Evolutionary conservation across 2,329 filamentous ascomycete species (phyloP), one percentile per base, ranked within the genome.

Genomic region (Hymenoscyphus salicellus): DNA sequence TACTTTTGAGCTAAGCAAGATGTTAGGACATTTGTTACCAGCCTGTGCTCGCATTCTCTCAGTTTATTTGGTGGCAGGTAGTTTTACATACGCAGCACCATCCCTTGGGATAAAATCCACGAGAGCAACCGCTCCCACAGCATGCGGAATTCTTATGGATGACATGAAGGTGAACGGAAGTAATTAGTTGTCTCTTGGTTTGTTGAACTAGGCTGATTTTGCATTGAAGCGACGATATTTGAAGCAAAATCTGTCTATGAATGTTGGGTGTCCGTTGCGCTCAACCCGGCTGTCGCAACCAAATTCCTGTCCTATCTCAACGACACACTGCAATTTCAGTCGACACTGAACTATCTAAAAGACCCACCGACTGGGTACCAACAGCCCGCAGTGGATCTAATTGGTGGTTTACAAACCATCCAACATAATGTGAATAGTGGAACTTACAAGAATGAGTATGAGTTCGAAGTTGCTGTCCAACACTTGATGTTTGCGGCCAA

Each of bases 391-490:
- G 76, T 80, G 5, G 84, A 87, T 68, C 75, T 86, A 11, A 63
- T 81, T 16, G 78, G 68, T 6, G 77, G 75, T 0, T 72, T 86
- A 1, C 75, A 80, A 56, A 69, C 72, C 5, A 81, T 86, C 60
- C 74, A 77, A 57, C 63, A 72, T 14, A 80, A 78, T 2, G 78
- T 80, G 16, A 66, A 72, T 6, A 73, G 72, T 6, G 78, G 78
- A 1, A 72, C 73, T 2, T 86, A 81, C 68, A 71, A 74, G 2
- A 83, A 79, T 71, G 82, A 87, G 68, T 85, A 82, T 72, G 80
- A 84, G 10, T 85, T 86, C 68, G 82, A 86, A 68, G 69, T 77
- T 6, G 82, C 83, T 14, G 77, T 91, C 2, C 81, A 83, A 75
- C 83, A 20, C 76, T 85, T 61, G 77, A 78, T 61, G 75, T 69